Base-by-base conservation (phyloP, 345 rosid species). In the Lagerstroemia speciosa region DNA sequence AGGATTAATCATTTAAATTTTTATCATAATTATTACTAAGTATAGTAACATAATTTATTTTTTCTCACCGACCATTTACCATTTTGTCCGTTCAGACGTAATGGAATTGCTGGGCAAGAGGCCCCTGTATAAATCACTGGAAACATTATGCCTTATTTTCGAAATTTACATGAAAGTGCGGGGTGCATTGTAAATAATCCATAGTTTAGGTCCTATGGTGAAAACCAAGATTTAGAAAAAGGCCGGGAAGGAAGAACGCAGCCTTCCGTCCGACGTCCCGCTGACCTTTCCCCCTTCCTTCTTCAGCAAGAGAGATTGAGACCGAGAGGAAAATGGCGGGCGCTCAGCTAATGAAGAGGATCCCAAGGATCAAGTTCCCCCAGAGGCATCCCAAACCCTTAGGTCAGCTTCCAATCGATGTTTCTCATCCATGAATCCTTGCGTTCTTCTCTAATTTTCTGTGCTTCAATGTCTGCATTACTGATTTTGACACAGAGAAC, bases 341-440 rank as follows among this genome's bases (percentile, higher is more conserved):
- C n/a, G 65, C 33, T 43, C 88, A 87, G 75, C 85, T 82, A 14
- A 64, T 87, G 81, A 93, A 88, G 87, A 83, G 97, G 82, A 83
- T 93, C 69, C 97, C 97, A 70, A 88, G 91, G 76, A 90, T 93
- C 79, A 93, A 84, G 75, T 90, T 93, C 38, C 96, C 97, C 48
- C 87, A 78, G 70, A 71, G 96, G 57, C 88, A 80, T 52, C 66
- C 78, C 9, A 84, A 86, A 8, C 60, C 89, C 46, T 77, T 88
- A 71, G 84, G 88, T 87, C 17, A 37, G 61, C 68, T 22, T n/a
- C 31, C 11, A 48, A 12, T 43, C 26, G 48, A 7, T 15, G 37
- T 29, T 65, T 16, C 14, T 29, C 63, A n/a, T 0, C 29, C 12
- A n/a, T 8, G 29, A 37, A 53, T 29, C 65, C 29, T 36, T 37